A percentile compares a stretch with the other conserved stretches of the same genome.
Evolutionary conservation across 805 yeast species (phyloP).

Genomic region (Nakazawaea laoshanensis): DNA sequence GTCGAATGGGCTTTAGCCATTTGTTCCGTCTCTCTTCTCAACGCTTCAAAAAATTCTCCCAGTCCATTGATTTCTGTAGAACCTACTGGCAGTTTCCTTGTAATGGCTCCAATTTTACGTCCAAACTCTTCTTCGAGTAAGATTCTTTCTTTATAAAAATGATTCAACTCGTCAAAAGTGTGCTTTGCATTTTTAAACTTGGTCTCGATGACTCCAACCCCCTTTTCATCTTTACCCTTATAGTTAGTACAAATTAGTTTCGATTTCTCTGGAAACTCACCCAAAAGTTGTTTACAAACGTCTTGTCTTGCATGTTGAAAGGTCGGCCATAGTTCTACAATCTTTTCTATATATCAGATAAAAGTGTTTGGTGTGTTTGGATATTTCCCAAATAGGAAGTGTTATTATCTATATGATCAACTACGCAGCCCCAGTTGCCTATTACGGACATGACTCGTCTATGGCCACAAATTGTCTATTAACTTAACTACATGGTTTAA

Average conservation of each 20-base stretch:
- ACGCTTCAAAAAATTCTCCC: slow-evolving; percentile 48
- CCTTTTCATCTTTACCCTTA: slow-evolving; percentile 54
- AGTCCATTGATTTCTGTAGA: slow-evolving; percentile 51
- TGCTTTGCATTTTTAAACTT: slow-evolving; percentile 52
- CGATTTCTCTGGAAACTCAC: slow-evolving; percentile 19
- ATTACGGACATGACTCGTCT: too few relatives aligned
- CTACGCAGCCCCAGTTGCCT: too few relatives aligned
- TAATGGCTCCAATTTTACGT: slow-evolving; percentile 41
- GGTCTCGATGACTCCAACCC: slow-evolving; percentile 44
- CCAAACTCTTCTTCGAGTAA: slow-evolving; percentile 70
- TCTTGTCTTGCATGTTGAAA: slow-evolving; percentile 9
- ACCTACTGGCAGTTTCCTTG: slow-evolving; percentile 40
- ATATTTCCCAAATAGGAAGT: too few relatives aligned
- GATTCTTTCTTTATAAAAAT: slow-evolving; percentile 45
- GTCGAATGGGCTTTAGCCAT: slow-evolving; percentile 50
- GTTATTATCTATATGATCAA: too few relatives aligned
- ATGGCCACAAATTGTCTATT: too few relatives aligned
- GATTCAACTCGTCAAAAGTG: slow-evolving; percentile 43
- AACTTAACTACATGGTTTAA: too few relatives aligned
- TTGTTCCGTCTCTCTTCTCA: slow-evolving; percentile 50
- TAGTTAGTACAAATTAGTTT: neutral
- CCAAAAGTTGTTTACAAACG: slow-evolving; percentile 43
- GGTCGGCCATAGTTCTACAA: neutral
- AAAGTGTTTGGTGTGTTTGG: too few relatives aligned
- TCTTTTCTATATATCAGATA: neutral